phyloP scores from a whole-genome alignment of 306 rosid genomes.

The Castanopsis chinensis region DNA sequence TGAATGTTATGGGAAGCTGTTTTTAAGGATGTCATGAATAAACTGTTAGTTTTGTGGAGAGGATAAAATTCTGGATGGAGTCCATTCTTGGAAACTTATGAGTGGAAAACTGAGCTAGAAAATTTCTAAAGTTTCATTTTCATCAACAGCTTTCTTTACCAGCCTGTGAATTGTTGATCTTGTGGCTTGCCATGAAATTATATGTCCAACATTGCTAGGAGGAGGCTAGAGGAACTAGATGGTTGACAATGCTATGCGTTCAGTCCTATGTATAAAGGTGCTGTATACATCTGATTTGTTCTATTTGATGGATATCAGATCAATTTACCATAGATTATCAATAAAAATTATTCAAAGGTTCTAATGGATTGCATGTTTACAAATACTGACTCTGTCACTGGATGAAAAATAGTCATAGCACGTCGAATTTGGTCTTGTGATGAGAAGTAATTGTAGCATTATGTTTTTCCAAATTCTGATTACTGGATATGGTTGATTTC shows the following conservation, averaged over 20 bases:
- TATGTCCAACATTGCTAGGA: conserved; percentile 8
- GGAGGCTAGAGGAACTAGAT: conserved; percentile 9
- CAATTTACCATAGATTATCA: neutral
- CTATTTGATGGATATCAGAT: neutral
- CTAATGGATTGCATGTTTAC: neutral
- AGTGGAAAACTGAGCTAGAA: neutral
- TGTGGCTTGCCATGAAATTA: conserved; percentile 3
- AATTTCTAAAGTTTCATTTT: neutral
- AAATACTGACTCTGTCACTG: neutral
- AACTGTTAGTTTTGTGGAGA: neutral
- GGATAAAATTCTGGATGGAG: neutral
- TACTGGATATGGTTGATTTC: neutral
- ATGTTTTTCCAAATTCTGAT: neutral
- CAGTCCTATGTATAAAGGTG: conserved; percentile 7
- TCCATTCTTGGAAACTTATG: neutral
- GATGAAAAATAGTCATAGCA: neutral
- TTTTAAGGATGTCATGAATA: neutral
- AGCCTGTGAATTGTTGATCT: conserved; percentile 5
- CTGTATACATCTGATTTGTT: conserved; percentile 8
- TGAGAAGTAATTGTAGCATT: neutral
- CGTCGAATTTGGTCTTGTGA: neutral
- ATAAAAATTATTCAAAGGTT: neutral
- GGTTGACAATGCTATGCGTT: conserved; percentile 8
- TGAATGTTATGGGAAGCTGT: neutral
- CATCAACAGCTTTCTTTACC: conserved; percentile 3